These are phyloP conservation scores for Ramalina intermedia DNA, from an alignment of 495 filamentous ascomycete species.

Conservation along the genomic window DNA sequence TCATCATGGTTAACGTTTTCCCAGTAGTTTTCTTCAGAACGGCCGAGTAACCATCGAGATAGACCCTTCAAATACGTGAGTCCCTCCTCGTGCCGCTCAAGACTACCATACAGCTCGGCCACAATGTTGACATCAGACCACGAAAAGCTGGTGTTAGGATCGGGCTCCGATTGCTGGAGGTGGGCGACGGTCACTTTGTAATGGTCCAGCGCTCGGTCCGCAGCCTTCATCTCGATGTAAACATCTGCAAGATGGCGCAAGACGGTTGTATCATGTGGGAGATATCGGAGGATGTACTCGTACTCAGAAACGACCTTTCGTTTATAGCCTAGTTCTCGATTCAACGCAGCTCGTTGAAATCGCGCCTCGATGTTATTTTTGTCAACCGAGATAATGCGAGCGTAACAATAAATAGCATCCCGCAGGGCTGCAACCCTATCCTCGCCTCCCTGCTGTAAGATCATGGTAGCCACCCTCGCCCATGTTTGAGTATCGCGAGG, in stretches of 20 bases:
- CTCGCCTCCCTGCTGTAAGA: constrained; percentile 44
- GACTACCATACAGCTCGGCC: constrained; percentile 57
- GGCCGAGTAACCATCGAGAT: constrained; percentile 68
- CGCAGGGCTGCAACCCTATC: constrained; percentile 35
- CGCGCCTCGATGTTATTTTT: constrained; percentile 41
- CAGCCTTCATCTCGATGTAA: constrained; percentile 43
- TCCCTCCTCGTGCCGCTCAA: constrained; percentile 46
- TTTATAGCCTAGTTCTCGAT: constrained; percentile 40
- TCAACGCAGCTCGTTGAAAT: constrained; percentile 43
- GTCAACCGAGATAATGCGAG: constrained; percentile 49
- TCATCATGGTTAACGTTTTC: constrained; percentile 64
- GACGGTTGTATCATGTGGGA: constrained; percentile 44
- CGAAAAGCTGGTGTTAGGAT: constrained; percentile 41
- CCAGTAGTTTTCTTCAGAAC: constrained; percentile 64
- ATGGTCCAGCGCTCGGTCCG: constrained; percentile 39
- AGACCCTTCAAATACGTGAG: constrained; percentile 52
- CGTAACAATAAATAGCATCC: constrained; percentile 54
- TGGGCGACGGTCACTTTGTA: constrained; percentile 48
- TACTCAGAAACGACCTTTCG: constrained; percentile 48
- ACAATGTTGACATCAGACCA: constrained; percentile 82
- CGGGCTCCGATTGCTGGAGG: constrained; percentile 32
- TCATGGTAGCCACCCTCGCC: constrained; percentile 52
- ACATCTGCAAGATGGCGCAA: constrained; percentile 51
- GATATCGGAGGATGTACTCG: constrained; percentile 40
- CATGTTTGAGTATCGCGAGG: constrained; percentile 54